Conservation (phyloP, 2,329 filamentous ascomycete genomes). For the Clonostachys rosea region DNA sequence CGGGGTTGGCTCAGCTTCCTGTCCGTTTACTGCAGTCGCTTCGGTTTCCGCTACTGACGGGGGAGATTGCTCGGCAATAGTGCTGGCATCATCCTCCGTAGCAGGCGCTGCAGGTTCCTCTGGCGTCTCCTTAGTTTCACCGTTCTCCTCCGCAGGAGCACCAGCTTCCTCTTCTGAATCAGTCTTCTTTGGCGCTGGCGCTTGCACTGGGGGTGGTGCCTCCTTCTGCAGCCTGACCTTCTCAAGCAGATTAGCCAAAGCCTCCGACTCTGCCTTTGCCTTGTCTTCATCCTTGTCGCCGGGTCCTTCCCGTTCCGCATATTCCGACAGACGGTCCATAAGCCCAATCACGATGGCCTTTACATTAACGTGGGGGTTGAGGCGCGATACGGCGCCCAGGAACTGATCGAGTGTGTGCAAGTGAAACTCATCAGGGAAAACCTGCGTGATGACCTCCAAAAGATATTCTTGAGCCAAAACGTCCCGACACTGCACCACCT, state of each 20-base stretch:
- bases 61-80: constrained; percentile 20
- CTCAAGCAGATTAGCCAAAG: constrained; percentile 72
- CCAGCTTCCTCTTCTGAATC: constrained; percentile 14
- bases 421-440: constrained; percentile 98
- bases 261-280: constrained; percentile 78
- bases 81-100: constrained; percentile 21
- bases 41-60: constrained; percentile 41
- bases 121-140: constrained; percentile 20
- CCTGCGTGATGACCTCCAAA: constrained; percentile 96
- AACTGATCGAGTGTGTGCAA: constrained; percentile 95
- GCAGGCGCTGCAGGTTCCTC: constrained; percentile 12
- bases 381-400: constrained; percentile 82
- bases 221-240: constrained; percentile 69
- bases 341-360: constrained; percentile 97
- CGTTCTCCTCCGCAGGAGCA: constrained; percentile 22
- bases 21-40: constrained; percentile 40
- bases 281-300: constrained; percentile 66
- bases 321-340: constrained; percentile 93
- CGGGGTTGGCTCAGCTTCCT: constrained; percentile 25
- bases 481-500: constrained; percentile 96
- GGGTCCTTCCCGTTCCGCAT: constrained; percentile 84
- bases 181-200: constrained; percentile 6
- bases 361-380: constrained; percentile 96
- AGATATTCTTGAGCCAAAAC: constrained; percentile 96
- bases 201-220: constrained; percentile 2